Conservation (phyloP, 148 eudicot species). For the Chenopodium formosanum region DNA sequence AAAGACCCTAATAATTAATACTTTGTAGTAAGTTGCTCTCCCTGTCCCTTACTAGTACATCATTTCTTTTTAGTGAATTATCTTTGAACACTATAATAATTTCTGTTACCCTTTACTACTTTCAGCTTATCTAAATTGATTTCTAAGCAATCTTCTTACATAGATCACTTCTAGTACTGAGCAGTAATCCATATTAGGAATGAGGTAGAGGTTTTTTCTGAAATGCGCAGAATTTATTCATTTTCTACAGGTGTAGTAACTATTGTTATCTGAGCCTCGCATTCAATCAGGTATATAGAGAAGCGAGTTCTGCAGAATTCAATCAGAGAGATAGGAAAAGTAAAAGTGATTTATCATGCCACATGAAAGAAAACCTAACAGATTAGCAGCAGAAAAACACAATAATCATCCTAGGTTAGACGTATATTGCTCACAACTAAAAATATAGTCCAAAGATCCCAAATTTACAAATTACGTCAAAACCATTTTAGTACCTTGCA, state of each 20-base stretch:
- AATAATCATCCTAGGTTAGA: background rate
- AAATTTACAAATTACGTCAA: background rate
- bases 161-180: background rate
- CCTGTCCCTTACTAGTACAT: background rate
- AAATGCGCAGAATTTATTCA: background rate
- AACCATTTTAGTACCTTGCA: constrained; percentile 65
- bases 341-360: background rate
- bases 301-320: background rate
- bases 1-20: background rate
- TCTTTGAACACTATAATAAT: background rate
- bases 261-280: background rate
- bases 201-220: background rate
- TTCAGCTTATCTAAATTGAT: background rate
- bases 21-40: too few relatives aligned
- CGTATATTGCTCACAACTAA: background rate
- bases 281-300: too few relatives aligned
- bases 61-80: background rate
- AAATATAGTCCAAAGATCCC: background rate
- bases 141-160: background rate
- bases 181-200: background rate
- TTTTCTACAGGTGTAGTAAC: background rate
- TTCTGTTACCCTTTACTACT: background rate
- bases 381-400: background rate
- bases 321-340: background rate
- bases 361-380: background rate